Evolutionary conservation across 2,329 filamentous ascomycete species (phyloP), one percentile per base, ranked within the genome.

Genomic region (Pestalotiopsis sp.): DNA sequence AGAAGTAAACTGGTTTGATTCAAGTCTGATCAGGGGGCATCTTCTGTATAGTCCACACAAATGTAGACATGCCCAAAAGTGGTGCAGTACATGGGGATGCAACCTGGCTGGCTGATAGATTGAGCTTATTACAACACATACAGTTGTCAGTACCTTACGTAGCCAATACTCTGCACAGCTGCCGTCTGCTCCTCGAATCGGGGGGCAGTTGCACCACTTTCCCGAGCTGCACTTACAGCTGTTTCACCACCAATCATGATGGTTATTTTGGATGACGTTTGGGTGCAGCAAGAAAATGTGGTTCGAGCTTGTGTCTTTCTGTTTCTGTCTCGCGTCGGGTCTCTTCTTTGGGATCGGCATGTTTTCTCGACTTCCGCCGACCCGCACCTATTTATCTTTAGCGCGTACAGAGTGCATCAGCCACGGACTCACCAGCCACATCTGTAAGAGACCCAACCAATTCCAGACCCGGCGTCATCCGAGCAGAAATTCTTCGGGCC

Each of bases 191-290:
- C 31, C 31, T 36, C 63, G 23, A 65, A 55, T 58, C 60, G 60
- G 60, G 49, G 63, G 39, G 41, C 13, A 39, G 25, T n/a, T 17
- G 12, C 23, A 36, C 38, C 27, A 14, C 17, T 23, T 45, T 23
- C 61, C 61, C 61, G 41, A 64, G 61, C 61, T 57, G 63, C 31
- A 65, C 45, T 58, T 49, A 17, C 63, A 65, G 41, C 49, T 36
- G 45, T 36, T 55, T 55, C 41, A 65, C 41, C 63, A 58, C 63
- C 63, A 65, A 65, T 65, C 63, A 65, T 12, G 36, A 45, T 65
- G 63, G 49, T 14, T 1, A 39, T 20, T 13, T 41, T 49, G 61
- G 13, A 64, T 64, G 61, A 64, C 61, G 61, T 17, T 14, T 11
- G 12, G 3, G 11, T 52, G 61, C 61, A 64, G 61, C 39, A 31